phyloP scores from a whole-genome alignment of 1,284 basidiomycete genomes.

The Ustilago tritici region DNA sequence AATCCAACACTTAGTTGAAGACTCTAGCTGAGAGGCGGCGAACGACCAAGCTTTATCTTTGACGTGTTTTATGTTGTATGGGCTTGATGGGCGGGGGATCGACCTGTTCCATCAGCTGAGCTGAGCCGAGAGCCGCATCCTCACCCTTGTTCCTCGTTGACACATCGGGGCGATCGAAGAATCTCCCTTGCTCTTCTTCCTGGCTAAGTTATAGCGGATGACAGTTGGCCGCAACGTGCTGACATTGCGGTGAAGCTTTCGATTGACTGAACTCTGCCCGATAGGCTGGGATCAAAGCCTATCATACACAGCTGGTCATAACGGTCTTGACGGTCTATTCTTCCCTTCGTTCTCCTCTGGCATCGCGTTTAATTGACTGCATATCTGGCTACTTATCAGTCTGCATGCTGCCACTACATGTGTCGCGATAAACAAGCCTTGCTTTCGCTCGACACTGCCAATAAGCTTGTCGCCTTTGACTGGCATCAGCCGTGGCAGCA shows the following conservation, averaged over 20 bases:
- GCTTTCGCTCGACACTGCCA: background rate
- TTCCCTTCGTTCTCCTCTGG: constrained; percentile 1
- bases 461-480: background rate
- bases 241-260: background rate
- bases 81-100: background rate
- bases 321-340: constrained; percentile 30
- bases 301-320: constrained; percentile 9
- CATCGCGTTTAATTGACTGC: background rate
- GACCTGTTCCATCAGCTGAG: constrained; percentile 13
- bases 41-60: constrained; percentile 15
- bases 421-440: background rate
- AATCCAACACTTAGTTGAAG: background rate
- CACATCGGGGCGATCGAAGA: background rate
- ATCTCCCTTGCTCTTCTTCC: background rate
- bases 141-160: background rate
- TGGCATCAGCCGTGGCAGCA: background rate
- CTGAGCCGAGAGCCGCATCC: background rate
- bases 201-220: constrained; percentile 1
- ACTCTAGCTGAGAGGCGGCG: background rate
- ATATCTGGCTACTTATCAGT: background rate
- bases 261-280: background rate
- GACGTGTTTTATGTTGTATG: background rate
- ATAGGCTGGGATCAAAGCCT: background rate
- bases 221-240: constrained; percentile 20
- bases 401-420: background rate